These are phyloP conservation scores for Phaeosphaeria sp. DNA, from an alignment of 2,329 filamentous ascomycete genomes.

Conservation along the genomic window DNA sequence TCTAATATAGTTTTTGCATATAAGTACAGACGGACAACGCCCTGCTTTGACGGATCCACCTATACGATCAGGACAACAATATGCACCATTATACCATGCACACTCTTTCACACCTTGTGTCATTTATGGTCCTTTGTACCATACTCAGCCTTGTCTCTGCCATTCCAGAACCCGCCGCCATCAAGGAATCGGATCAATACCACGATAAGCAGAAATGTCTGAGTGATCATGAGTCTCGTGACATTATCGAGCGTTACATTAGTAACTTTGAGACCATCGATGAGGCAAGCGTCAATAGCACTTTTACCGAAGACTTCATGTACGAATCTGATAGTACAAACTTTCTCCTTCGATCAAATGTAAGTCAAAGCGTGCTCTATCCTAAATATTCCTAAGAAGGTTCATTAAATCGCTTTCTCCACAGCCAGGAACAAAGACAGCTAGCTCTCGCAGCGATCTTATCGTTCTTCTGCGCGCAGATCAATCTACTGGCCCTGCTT, in stretches of 20 bases:
- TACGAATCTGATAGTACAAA: conserved; percentile 1
- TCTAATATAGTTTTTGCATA: neutral
- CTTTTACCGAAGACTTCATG: neutral
- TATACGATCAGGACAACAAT: neutral
- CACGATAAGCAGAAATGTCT: conserved; percentile 1
- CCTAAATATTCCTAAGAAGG: neutral
- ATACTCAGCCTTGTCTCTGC: neutral
- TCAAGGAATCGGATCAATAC: neutral
- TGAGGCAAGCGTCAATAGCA: conserved; percentile 1
- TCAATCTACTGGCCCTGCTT: neutral
- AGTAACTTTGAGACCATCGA: neutral
- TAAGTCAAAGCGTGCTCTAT: neutral
- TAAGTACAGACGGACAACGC: neutral
- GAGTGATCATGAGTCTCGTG: neutral
- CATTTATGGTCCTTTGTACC: neutral
- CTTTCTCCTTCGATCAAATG: neutral
- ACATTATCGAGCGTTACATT: conserved; percentile 1
- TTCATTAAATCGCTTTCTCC: neutral
- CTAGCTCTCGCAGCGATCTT: neutral
- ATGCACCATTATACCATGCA: neutral
- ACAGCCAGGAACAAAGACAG: neutral
- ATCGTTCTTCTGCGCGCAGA: neutral
- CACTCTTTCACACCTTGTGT: neutral
- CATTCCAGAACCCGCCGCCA: neutral
- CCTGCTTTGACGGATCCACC: neutral